Conservation (phyloP, 2,329 filamentous ascomycete genomes). For the Aspergillus sp. region DNA sequence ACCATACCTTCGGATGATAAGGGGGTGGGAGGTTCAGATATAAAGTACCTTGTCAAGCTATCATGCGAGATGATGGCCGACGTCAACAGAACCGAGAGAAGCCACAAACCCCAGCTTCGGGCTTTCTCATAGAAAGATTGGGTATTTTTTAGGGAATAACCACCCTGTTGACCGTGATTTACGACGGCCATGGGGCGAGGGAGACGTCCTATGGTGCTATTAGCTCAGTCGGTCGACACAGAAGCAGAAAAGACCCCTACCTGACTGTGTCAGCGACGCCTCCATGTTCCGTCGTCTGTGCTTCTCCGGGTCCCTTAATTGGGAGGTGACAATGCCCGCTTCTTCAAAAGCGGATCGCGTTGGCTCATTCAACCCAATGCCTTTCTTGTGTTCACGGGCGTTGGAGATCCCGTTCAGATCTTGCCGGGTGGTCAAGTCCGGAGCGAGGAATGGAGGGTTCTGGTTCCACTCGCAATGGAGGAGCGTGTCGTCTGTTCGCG, state of each 20-base stretch:
- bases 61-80: slow-evolving; percentile 23
- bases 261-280: slow-evolving; percentile 31
- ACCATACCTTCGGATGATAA: background rate
- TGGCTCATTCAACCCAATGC: slow-evolving; percentile 3
- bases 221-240: background rate
- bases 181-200: slow-evolving; percentile 8
- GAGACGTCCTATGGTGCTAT: slow-evolving; percentile 21
- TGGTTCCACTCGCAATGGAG: slow-evolving; percentile 55
- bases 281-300: slow-evolving; percentile 2
- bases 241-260: slow-evolving; percentile 13
- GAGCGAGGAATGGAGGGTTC: slow-evolving; percentile 50
- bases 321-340: background rate
- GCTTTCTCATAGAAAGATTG: slow-evolving; percentile 13
- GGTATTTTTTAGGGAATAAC: background rate
- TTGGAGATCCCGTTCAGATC: slow-evolving; percentile 58
- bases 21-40: no score
- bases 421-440: slow-evolving; percentile 53
- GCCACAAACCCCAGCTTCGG: slow-evolving; percentile 24
- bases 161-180: slow-evolving; percentile 2
- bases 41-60: slow-evolving; percentile 5
- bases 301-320: slow-evolving; percentile 9
- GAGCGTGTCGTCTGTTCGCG: slow-evolving; percentile 51
- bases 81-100: slow-evolving; percentile 25
- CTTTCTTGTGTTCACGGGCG: slow-evolving; percentile 41
- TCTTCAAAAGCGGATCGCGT: slow-evolving; percentile 1